A percentile compares a stretch with the other conserved stretches of the same genome.
phyloP scores from a whole-genome alignment of 257 asterid genomes.

The Gardenia jasminoides region DNA sequence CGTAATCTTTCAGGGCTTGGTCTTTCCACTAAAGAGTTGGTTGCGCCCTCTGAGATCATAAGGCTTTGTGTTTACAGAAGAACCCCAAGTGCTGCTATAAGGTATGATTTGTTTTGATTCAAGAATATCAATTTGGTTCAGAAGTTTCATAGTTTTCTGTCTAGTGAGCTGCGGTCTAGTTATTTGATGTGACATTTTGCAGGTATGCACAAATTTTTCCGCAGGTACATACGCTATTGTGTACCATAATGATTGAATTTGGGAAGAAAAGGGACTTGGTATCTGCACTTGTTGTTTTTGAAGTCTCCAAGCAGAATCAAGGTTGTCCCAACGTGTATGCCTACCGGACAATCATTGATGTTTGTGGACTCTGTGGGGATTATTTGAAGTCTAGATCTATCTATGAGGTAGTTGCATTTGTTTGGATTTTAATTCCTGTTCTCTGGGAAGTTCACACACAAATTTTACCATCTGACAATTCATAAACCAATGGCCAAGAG shows the following conservation, averaged over 20 bases:
- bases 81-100: constrained; percentile 67
- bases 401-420: constrained; percentile 56
- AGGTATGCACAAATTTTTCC: constrained; percentile 68
- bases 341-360: constrained; percentile 86
- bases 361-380: constrained; percentile 91
- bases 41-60: constrained; percentile 59
- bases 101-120: constrained; percentile 36
- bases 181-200: constrained; percentile 21
- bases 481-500: neutral
- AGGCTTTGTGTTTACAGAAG: constrained; percentile 57
- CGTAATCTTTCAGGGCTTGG: constrained; percentile 52
- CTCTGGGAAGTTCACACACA: neutral
- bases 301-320: constrained; percentile 51
- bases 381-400: constrained; percentile 74
- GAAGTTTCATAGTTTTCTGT: neutral
- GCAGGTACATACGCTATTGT: constrained; percentile 52
- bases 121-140: neutral
- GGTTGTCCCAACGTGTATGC: constrained; percentile 68
- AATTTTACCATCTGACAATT: neutral
- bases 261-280: constrained; percentile 79
- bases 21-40: constrained; percentile 48
- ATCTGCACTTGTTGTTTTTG: constrained; percentile 72
- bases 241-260: constrained; percentile 71
- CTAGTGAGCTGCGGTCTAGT: neutral
- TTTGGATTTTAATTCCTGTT: constrained; percentile 1